phyloP scores from a whole-genome alignment of 148 eudicot genomes.

The Fagopyrum esculentum region DNA sequence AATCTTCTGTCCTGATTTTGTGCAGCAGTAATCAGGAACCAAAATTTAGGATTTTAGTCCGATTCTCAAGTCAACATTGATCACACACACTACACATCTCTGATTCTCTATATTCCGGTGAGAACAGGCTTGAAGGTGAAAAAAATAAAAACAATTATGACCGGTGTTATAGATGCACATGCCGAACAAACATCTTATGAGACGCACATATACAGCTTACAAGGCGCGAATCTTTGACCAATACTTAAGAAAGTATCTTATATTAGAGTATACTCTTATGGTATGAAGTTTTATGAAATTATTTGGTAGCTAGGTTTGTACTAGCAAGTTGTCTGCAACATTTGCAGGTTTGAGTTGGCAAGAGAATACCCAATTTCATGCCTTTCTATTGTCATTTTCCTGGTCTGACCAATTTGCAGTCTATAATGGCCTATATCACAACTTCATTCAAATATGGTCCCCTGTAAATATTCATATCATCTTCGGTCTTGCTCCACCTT shows the following conservation, averaged over 20 bases:
- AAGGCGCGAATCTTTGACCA: too few relatives aligned
- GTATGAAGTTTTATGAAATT: background rate
- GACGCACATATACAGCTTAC: too few relatives aligned
- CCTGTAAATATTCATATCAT: background rate
- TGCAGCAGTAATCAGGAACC: background rate
- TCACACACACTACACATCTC: too few relatives aligned
- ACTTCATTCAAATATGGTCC: background rate
- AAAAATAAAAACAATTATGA: too few relatives aligned
- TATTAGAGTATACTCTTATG: background rate
- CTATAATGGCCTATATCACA: slow-evolving; percentile 1
- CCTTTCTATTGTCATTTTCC: background rate
- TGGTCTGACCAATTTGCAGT: background rate
- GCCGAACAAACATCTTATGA: too few relatives aligned
- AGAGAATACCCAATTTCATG: background rate
- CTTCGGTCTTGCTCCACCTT: background rate
- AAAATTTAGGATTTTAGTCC: background rate
- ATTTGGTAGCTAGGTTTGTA: too few relatives aligned
- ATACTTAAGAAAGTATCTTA: background rate
- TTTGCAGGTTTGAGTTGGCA: background rate
- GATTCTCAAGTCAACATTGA: too few relatives aligned
- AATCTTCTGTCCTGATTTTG: background rate
- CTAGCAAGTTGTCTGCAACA: background rate
- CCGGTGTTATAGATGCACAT: too few relatives aligned
- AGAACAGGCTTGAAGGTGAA: too few relatives aligned
- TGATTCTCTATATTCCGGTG: too few relatives aligned